A percentile compares a stretch with the other conserved stretches of the same genome.
phyloP scores from a whole-genome alignment of 495 filamentous ascomycete species.

The Penicillium soppii region DNA sequence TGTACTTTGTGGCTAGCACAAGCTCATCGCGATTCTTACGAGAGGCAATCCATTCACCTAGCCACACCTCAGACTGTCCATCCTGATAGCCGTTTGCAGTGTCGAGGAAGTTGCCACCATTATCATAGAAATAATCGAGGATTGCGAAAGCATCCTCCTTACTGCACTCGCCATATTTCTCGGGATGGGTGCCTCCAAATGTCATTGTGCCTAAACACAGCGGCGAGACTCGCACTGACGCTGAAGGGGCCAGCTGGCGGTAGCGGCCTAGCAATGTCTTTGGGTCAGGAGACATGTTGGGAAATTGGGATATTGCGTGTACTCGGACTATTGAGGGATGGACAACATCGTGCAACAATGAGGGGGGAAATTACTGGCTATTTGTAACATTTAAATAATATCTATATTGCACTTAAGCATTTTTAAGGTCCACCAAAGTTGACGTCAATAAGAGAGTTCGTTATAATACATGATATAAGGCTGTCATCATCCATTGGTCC shows the following conservation, averaged over 20 bases:
- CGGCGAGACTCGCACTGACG: slow-evolving; percentile 56
- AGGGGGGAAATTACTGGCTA: too few relatives aligned
- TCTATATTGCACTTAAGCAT: too few relatives aligned
- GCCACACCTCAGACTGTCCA: slow-evolving; percentile 63
- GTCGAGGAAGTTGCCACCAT: slow-evolving; percentile 72
- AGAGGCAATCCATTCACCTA: slow-evolving; percentile 66
- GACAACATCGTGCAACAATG: too few relatives aligned
- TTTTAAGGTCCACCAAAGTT: too few relatives aligned
- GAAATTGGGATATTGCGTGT: too few relatives aligned
- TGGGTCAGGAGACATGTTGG: not conserved
- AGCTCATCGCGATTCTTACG: slow-evolving; percentile 54
- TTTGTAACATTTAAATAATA: too few relatives aligned
- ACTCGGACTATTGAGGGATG: too few relatives aligned
- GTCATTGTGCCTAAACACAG: slow-evolving; percentile 62
- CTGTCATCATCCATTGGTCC: too few relatives aligned
- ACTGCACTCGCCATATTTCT: slow-evolving; percentile 52
- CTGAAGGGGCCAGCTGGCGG: slow-evolving; percentile 55
- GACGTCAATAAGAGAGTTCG: too few relatives aligned
- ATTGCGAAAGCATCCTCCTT: slow-evolving; percentile 55
- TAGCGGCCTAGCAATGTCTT: slow-evolving; percentile 53
- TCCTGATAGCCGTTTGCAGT: slow-evolving; percentile 64
- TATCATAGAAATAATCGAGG: slow-evolving; percentile 59
- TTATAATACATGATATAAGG: too few relatives aligned
- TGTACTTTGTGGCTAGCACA: slow-evolving; percentile 73
- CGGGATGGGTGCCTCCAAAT: slow-evolving; percentile 52